A percentile compares a stretch with the other conserved stretches of the same genome.
Conservation (phyloP, 768 basidiomycete species). For the Boletus speciosus region DNA sequence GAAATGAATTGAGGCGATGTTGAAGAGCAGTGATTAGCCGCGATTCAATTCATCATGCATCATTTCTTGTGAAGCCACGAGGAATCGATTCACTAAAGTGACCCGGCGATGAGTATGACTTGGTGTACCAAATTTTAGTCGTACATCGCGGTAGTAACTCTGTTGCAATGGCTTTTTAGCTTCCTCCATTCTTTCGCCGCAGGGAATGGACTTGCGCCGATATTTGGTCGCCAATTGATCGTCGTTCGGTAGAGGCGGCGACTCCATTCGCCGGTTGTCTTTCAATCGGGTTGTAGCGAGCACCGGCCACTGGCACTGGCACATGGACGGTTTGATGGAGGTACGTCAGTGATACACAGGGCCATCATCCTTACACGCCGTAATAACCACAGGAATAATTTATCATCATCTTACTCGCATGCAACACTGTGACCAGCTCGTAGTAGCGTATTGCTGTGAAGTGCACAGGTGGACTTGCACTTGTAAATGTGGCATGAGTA, state of each 20-base stretch:
- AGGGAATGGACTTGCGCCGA: not conserved
- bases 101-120: not conserved
- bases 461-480: no score
- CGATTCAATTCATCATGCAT: not conserved
- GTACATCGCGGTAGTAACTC: no score
- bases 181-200: not conserved
- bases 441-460: not conserved
- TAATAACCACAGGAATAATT: no score
- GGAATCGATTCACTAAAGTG: no score
- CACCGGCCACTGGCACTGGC: not conserved
- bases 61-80: not conserved
- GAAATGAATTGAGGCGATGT: not conserved
- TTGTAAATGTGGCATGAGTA: no score
- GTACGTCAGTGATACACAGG: not conserved
- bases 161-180: not conserved
- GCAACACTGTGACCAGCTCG: not conserved
- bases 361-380: not conserved
- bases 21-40: not conserved
- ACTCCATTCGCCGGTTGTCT: not conserved
- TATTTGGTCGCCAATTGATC: not conserved
- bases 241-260: not conserved
- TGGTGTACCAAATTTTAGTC: not conserved
- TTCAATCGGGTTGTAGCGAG: not conserved
- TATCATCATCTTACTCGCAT: no score
- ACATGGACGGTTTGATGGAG: not conserved